A percentile compares a stretch with the other conserved stretches of the same genome.
Conservation (phyloP, 495 filamentous ascomycete genomes). For the Tuber brumale region DNA sequence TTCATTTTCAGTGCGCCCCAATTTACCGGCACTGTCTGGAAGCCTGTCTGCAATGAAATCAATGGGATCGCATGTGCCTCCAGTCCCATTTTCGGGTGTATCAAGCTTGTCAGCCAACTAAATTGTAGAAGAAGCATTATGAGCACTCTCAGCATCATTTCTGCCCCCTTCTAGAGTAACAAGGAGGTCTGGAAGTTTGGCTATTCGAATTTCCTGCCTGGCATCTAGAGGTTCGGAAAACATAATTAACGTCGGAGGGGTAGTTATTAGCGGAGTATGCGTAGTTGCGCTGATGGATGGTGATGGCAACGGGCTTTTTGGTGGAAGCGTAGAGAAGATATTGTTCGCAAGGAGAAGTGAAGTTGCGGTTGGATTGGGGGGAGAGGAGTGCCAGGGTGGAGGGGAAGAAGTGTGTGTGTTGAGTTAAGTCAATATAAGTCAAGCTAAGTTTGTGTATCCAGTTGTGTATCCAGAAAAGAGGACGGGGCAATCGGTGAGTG, state of each 20-base stretch:
- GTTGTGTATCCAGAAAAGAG: not conserved
- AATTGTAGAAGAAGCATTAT: not conserved
- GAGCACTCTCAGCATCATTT: not conserved
- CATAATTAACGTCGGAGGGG: not conserved
- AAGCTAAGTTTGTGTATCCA: not conserved
- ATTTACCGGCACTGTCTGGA: not conserved
- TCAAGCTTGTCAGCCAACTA: not conserved
- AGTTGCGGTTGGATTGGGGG: not conserved
- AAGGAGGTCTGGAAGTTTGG: not conserved
- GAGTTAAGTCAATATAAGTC: not conserved
- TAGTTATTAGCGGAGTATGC: not conserved
- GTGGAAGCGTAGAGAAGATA: not conserved
- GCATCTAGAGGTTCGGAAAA: not conserved
- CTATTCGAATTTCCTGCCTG: not conserved
- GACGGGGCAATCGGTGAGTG: not conserved
- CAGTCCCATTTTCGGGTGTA: not conserved
- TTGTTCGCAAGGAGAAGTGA: no score
- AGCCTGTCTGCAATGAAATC: not conserved
- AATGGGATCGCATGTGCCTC: not conserved
- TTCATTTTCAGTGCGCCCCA: not conserved
- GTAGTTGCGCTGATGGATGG: not conserved
- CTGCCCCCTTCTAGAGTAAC: not conserved
- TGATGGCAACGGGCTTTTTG: not conserved
- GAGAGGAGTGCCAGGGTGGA: no score
- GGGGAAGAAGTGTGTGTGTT: not conserved